A percentile compares a stretch with the other conserved stretches of the same genome.
These are phyloP conservation scores for Plasmodium vivax DNA, from an alignment of 169 alveolate species.

Conservation along the genomic window DNA sequence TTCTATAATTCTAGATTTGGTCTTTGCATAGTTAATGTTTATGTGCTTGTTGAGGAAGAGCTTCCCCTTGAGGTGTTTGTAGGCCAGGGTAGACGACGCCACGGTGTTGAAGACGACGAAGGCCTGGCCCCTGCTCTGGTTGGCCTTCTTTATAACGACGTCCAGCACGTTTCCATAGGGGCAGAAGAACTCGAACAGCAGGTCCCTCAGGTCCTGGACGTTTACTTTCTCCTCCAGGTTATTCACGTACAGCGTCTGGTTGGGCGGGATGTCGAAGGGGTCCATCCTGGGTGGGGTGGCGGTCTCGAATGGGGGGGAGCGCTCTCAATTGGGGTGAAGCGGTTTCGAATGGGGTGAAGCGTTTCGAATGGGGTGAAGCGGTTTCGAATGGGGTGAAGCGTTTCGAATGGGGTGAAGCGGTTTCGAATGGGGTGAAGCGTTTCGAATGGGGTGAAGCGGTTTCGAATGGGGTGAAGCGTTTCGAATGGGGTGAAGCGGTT, in stretches of 20 bases:
- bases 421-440: no score
- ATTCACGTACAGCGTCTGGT: constrained; percentile 87
- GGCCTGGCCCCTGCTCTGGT: constrained; percentile 88
- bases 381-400: no score
- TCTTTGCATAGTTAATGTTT: constrained; percentile 86
- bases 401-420: no score
- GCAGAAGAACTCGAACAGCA: constrained; percentile 84
- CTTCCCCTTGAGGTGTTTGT: constrained; percentile 85
- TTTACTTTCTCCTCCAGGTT: constrained; percentile 86
- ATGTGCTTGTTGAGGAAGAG: constrained; percentile 80
- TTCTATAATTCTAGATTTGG: constrained; percentile 77
- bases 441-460: no score
- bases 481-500: no score
- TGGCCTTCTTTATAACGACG: constrained; percentile 79
- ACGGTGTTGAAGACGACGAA: constrained; percentile 86
- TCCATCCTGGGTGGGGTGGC: constrained; percentile 10
- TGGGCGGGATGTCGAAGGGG: constrained; percentile 83
- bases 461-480: no score
- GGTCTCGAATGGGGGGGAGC: no score
- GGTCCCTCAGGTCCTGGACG: constrained; percentile 80
- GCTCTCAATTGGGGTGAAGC: no score
- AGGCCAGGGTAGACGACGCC: constrained; percentile 87
- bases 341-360: no score
- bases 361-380: no score
- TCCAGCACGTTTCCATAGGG: constrained; percentile 87